phyloP scores from a whole-genome alignment of 2,329 filamentous ascomycete genomes.

The Nigrospora sphaerica region DNA sequence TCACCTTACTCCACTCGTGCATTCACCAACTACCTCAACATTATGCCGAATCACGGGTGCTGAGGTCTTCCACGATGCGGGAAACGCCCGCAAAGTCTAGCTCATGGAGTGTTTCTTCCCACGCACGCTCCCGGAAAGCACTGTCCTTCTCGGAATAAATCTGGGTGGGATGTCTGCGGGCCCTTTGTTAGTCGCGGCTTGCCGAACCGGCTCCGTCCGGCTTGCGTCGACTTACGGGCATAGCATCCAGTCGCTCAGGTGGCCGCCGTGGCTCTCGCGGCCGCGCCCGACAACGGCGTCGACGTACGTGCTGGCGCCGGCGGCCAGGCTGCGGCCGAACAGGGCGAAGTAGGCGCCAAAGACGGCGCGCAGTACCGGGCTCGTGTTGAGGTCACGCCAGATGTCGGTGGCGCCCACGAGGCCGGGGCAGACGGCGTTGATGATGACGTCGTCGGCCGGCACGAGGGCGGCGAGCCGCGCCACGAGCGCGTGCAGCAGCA shows the following conservation, averaged over 20 bases:
- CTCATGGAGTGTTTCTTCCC: too few species aligned
- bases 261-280: not conserved
- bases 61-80: too few species aligned
- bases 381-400: not conserved
- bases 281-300: not conserved
- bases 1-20: too few species aligned
- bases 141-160: too few species aligned
- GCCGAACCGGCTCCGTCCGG: too few species aligned
- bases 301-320: slow-evolving; percentile 1
- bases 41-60: too few species aligned
- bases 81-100: too few species aligned
- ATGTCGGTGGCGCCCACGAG: not conserved
- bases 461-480: not conserved
- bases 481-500: not conserved
- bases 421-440: slow-evolving; percentile 1
- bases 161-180: too few species aligned
- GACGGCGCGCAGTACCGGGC: not conserved
- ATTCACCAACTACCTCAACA: too few species aligned
- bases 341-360: not conserved
- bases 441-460: not conserved
- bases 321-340: not conserved
- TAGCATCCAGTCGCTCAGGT: not conserved
- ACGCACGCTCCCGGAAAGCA: too few species aligned
- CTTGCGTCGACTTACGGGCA: not conserved
- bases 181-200: too few species aligned